Evolutionary conservation across 2,329 filamentous ascomycete species (phyloP), one percentile per base, ranked within the genome.

Genomic region (Aspergillus ibericus): DNA sequence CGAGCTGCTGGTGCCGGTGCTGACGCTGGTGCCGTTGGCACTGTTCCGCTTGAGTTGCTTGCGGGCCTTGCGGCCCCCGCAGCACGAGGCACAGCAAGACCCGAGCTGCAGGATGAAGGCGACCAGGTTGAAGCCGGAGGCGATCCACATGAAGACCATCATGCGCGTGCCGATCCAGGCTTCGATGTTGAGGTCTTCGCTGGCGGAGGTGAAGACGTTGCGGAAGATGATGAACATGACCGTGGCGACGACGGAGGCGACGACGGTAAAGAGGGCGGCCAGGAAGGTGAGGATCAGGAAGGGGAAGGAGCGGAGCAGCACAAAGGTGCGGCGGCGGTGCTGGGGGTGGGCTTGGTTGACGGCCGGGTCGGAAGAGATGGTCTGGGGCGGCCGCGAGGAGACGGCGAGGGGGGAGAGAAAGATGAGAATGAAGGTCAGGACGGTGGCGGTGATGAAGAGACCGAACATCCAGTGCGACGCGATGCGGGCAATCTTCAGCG

Each of bases 141-240:
- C 90, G 27, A 92, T 83, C 93, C 93, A 98, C 88, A 96, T 93
- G 70, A 96, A 96, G 0, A 79, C 89, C 68, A 96, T 85, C 89
- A 96, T 93, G 64, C 85, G 82, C 35, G 73, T 76, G 5, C 92
- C 92, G 34, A 96, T 79, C 3, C 82, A 77, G 3, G 88, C 90
- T 9, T 78, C 73, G 66, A 97, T 92, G 73, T 96, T 95, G 53
- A 97, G 80, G 58, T 90, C 86, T 2, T 83, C 82, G 68, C 90
- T 86, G 4, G 78, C 77, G 27, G 82, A 83, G 20, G 86, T 86
- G 66, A 96, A 86, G 55, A 91, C 90, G 59, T 91, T 87, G 64
- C 86, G 84, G 79, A 96, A 92, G 60, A 93, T 90, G 60, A 91
- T 76, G 72, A 90, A 92, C 81, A 97, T 92, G 69, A 88, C 89